These are phyloP conservation scores for Phytophthora multivora DNA, from an alignment of 352 stramenopile genomes.

Conservation along the genomic window DNA sequence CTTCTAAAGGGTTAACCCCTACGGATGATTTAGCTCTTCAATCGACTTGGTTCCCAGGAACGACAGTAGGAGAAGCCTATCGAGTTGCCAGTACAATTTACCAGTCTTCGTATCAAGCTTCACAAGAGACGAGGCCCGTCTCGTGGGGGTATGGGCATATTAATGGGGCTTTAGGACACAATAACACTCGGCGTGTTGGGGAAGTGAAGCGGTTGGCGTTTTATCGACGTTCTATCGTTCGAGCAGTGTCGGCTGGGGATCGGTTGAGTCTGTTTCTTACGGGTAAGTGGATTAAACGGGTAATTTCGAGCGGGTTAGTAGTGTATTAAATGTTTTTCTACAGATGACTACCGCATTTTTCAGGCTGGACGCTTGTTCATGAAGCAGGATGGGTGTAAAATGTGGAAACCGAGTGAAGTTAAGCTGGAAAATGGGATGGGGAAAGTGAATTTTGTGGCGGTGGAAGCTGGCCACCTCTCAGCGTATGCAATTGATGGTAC, in stretches of 20 bases:
- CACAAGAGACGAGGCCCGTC: slow-evolving; percentile 36
- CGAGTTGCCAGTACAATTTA: slow-evolving; percentile 49
- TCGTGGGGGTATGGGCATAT: slow-evolving; percentile 62
- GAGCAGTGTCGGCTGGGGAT: slow-evolving; percentile 53
- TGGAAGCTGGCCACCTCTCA: slow-evolving; percentile 58
- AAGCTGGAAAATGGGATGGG: slow-evolving; percentile 10
- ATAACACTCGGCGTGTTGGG: slow-evolving; percentile 29
- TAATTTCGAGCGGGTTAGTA: background rate
- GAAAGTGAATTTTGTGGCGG: slow-evolving; percentile 30
- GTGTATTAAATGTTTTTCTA: slow-evolving; percentile 1
- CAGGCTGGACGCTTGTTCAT: slow-evolving; percentile 59
- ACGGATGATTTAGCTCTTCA: slow-evolving; percentile 10
- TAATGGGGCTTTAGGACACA: slow-evolving; percentile 52
- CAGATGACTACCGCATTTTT: slow-evolving; percentile 45
- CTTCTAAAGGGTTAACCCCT: slow-evolving; percentile 23
- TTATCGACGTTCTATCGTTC: slow-evolving; percentile 45
- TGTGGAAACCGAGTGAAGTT: slow-evolving; percentile 56
- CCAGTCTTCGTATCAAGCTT: slow-evolving; percentile 30
- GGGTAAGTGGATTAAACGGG: slow-evolving; percentile 15
- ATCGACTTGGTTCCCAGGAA: slow-evolving; percentile 18
- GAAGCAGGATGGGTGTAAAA: slow-evolving; percentile 56
- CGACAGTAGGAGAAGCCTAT: slow-evolving; percentile 39
- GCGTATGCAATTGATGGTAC: slow-evolving; percentile 64
- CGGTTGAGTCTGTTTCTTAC: slow-evolving; percentile 70
- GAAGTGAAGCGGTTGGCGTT: slow-evolving; percentile 39